These are phyloP conservation scores for Sphaerosporella brunnea DNA, from an alignment of 495 filamentous ascomycete species.

Conservation along the genomic window DNA sequence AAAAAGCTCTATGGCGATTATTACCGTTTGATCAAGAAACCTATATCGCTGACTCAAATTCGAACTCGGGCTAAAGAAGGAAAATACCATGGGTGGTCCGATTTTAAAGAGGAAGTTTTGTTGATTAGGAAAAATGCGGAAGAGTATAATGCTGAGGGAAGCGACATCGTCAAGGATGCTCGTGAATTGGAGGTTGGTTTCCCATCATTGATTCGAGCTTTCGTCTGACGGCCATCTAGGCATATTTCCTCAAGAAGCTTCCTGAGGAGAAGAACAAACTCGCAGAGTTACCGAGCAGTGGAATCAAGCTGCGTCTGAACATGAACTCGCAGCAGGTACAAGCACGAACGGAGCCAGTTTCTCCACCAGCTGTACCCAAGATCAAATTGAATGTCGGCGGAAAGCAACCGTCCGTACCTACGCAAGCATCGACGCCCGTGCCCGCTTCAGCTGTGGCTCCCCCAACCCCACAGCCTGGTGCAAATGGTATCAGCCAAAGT, in stretches of 20 bases:
- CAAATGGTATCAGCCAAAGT: not conserved
- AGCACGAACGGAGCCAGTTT: conserved; percentile 17
- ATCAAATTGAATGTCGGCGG: conserved; percentile 55
- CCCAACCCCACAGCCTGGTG: not conserved
- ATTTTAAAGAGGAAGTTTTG: conserved; percentile 59
- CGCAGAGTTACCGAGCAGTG: conserved; percentile 19
- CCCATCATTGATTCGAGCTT: not conserved
- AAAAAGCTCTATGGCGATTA: conserved; percentile 49
- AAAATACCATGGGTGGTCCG: conserved; percentile 53
- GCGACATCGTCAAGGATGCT: conserved; percentile 54
- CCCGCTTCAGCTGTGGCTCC: not conserved
- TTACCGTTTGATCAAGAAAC: conserved; percentile 51
- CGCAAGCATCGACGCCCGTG: not conserved
- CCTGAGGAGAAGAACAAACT: conserved; percentile 44
- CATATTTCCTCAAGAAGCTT: conserved; percentile 45
- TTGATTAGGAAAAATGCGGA: conserved; percentile 74
- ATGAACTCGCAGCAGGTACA: conserved; percentile 19
- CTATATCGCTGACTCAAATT: conserved; percentile 58
- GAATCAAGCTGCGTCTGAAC: conserved; percentile 25
- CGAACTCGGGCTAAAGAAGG: conserved; percentile 47
- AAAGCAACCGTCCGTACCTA: conserved; percentile 24
- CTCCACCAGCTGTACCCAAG: conserved; percentile 50
- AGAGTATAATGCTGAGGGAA: conserved; percentile 76
- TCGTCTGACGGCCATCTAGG: conserved; percentile 9
- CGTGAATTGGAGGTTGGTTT: conserved; percentile 50